Base-by-base conservation (phyloP, 345 rosid species). In the Arabidopsis arenosa region DNA sequence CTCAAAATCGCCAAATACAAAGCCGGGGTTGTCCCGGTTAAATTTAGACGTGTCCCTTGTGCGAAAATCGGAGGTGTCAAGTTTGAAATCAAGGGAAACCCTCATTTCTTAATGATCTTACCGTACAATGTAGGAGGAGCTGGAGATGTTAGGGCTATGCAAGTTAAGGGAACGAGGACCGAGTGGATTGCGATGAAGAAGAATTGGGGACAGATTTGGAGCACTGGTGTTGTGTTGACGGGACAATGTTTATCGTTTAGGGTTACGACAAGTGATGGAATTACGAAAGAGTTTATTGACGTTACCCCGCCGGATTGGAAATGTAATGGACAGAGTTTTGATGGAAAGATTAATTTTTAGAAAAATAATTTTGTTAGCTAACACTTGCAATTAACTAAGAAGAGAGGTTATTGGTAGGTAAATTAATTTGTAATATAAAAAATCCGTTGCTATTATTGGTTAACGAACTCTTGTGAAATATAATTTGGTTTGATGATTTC, bases 21-120 rank as follows among this genome's bases (percentile, higher is more conserved):
- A 74, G 82, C 88, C 0, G 90, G 90, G 1, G 73, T 86, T 66
- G 70, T 86, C 54, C 85, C 81, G 0, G 83, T 86, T 32, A 39
- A 40, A 35, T 85, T 73, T 28, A 81, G 86, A 3, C 81, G 87
- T 41, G 53, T 77, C 36, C 13, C 10, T 37, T 86, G 87, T 9
- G 0, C 1, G 7, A 84, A 86, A 65, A 15, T 35, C 35, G 83
- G 86, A 7, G 84, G 77, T 1, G 75, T 83, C 37, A 81, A 75
- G 80, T 81, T 83, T 26, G 68, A 68, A 41, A 62, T 79, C 9
- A 73, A 59, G 9, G 86, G 84, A 5, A 75, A 75, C 28, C 76
- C 79, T 13, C 5, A 79, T 6, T 84, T 70, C 63, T 11, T 37
- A 9, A 37, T 79, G 30, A 79, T 79, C 7, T 26, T 80, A 35